Percentiles rank a stretch among this genome's conserved stretches.
These are phyloP conservation scores for Arthrobotrys sinensis DNA, from an alignment of 2,329 filamentous ascomycete genomes.

Conservation along the genomic window DNA sequence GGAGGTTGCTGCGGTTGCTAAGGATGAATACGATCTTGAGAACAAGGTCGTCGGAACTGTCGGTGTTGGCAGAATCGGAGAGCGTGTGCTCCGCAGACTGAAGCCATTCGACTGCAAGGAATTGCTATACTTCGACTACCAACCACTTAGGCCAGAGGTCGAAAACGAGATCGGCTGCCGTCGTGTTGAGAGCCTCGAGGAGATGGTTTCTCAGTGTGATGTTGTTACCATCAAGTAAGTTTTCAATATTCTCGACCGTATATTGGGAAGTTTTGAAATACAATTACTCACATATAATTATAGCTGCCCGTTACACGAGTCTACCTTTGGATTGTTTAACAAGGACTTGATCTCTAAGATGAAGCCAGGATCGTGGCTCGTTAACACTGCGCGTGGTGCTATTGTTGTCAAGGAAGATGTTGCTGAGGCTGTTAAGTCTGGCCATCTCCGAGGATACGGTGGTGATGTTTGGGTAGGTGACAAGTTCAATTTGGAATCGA, in stretches of 20 bases:
- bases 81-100: slow-evolving; percentile 95
- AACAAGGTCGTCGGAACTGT: slow-evolving; percentile 98
- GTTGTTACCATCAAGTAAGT: slow-evolving; percentile 90
- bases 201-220: slow-evolving; percentile 94
- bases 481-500: neutral
- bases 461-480: slow-evolving; percentile 64
- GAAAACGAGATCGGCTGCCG: slow-evolving; percentile 97
- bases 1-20: slow-evolving; percentile 95
- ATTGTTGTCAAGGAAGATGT: slow-evolving; percentile 99
- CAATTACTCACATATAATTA: neutral
- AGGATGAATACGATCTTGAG: slow-evolving; percentile 99
- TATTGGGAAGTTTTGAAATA: neutral
- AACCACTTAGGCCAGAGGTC: slow-evolving; percentile 85
- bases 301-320: slow-evolving; percentile 94
- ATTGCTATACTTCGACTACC: slow-evolving; percentile 99
- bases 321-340: slow-evolving; percentile 96
- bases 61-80: slow-evolving; percentile 95
- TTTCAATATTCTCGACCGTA: neutral
- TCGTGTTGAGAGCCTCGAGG: slow-evolving; percentile 89
- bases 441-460: slow-evolving; percentile 90
- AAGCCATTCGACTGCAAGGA: slow-evolving; percentile 99
- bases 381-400: slow-evolving; percentile 98
- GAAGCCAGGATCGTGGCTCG: slow-evolving; percentile 96
- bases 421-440: slow-evolving; percentile 89
- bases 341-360: slow-evolving; percentile 99